phyloP scores from a whole-genome alignment of 495 filamentous ascomycete genomes.

The Talaromyces stipitatus region DNA sequence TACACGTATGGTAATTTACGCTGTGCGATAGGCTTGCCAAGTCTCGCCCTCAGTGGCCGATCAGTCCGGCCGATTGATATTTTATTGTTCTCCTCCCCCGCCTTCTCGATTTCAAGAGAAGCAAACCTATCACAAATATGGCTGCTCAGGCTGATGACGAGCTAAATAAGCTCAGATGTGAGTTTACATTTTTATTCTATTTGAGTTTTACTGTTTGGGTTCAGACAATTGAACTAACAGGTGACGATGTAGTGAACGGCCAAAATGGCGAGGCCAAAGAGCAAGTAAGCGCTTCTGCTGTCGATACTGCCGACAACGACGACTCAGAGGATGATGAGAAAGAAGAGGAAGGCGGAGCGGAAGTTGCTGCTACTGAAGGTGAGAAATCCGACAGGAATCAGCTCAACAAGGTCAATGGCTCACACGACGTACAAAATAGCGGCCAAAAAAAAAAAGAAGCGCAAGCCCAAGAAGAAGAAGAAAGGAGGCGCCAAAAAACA shows the following conservation, averaged over 20 bases:
- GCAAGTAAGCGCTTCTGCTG: slow-evolving; percentile 25
- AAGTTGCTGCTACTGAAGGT: slow-evolving; percentile 38
- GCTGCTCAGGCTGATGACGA: slow-evolving; percentile 46
- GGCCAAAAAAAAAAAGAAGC: slow-evolving; percentile 78
- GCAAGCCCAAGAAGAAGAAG: slow-evolving; percentile 68
- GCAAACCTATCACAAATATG: slow-evolving; percentile 27
- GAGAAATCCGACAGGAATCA: slow-evolving; percentile 4
- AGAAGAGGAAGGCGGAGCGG: slow-evolving; percentile 34
- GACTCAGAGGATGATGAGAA: slow-evolving; percentile 61
- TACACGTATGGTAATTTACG: not conserved
- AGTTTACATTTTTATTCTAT: slow-evolving; percentile 10
- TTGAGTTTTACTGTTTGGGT: no score
- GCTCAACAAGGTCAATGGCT: not conserved
- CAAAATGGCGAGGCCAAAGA: slow-evolving; percentile 39
- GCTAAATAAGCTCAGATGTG: slow-evolving; percentile 45
- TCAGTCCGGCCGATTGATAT: not conserved
- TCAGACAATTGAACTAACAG: not conserved
- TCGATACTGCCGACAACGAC: slow-evolving; percentile 47
- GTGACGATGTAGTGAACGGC: slow-evolving; percentile 32
- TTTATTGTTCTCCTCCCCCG: not conserved
- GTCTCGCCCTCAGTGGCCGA: not conserved
- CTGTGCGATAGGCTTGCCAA: slow-evolving; percentile 4
- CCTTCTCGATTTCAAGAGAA: not conserved
- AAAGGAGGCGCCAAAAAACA: slow-evolving; percentile 58
- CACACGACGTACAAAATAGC: slow-evolving; percentile 21